Conservation (phyloP, 169 alveolate species). For the Plasmodium knowlesi region DNA sequence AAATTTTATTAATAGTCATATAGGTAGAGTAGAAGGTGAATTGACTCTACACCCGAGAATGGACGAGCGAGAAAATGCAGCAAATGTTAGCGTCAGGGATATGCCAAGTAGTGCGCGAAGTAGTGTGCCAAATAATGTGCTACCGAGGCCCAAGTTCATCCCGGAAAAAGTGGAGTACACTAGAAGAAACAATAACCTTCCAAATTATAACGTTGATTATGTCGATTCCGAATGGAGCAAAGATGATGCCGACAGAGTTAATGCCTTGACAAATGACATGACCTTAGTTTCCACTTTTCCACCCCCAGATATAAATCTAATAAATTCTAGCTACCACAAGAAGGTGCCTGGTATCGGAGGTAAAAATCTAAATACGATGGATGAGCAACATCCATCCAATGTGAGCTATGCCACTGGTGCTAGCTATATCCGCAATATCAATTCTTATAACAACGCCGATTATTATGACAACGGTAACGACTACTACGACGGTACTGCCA, state of each 20-base stretch:
- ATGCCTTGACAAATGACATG: conserved; percentile 66
- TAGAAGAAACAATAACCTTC: conserved; percentile 24
- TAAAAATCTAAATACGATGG: background rate
- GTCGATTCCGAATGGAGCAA: conserved; percentile 50
- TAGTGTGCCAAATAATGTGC: conserved; percentile 2
- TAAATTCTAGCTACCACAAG: conserved; percentile 65
- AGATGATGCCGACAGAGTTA: conserved; percentile 6
- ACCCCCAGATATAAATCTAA: conserved; percentile 59
- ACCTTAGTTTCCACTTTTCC: conserved; percentile 66
- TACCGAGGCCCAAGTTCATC: conserved; percentile 7
- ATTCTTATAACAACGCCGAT: background rate
- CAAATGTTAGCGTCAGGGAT: background rate
- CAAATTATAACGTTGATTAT: conserved; percentile 7
- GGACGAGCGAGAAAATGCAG: conserved; percentile 27
- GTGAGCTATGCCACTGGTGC: background rate
- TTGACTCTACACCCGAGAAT: background rate
- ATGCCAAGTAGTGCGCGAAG: background rate
- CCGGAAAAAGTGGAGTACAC: conserved; percentile 40
- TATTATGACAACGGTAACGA: background rate
- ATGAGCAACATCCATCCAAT: background rate
- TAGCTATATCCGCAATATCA: background rate
- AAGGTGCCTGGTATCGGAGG: conserved; percentile 6
- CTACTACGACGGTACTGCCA: background rate
- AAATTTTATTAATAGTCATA: conserved; percentile 1
- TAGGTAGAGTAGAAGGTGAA: background rate